A percentile compares a stretch with the other conserved stretches of the same genome.
These are phyloP conservation scores for Neopestalotiopsis sp. DNA, from an alignment of 2,329 filamentous ascomycete species.

Conservation along the genomic window DNA sequence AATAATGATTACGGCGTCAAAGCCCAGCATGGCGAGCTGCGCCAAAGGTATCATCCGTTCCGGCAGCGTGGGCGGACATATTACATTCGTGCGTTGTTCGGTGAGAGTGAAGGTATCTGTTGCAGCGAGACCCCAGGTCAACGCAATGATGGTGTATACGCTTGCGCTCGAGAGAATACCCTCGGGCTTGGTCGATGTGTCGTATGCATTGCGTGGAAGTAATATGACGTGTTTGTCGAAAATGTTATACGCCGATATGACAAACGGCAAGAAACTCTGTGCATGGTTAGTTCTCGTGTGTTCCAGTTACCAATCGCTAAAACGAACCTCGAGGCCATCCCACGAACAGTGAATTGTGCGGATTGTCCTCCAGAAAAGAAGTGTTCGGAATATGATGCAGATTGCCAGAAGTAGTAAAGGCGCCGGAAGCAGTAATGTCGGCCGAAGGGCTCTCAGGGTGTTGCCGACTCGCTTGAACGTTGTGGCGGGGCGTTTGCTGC, in stretches of 20 bases:
- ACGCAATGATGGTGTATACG: constrained; percentile 29
- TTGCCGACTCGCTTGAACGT: not conserved
- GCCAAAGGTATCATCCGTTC: constrained; percentile 36
- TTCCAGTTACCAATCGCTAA: not conserved
- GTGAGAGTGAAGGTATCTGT: constrained; percentile 31
- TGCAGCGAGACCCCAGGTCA: constrained; percentile 38
- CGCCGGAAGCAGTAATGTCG: constrained; percentile 21
- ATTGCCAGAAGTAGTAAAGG: constrained; percentile 27
- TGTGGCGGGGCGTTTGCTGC: constrained; percentile 14
- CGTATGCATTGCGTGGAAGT: constrained; percentile 29
- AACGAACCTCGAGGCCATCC: constrained; percentile 39
- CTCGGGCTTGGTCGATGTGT: constrained; percentile 20
- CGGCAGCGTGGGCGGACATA: constrained; percentile 34
- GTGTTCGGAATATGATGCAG: constrained; percentile 30
- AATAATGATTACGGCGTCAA: constrained; percentile 38
- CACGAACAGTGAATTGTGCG: constrained; percentile 40
- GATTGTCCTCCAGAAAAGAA: constrained; percentile 37
- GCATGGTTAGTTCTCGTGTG: not conserved
- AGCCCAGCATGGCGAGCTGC: constrained; percentile 30
- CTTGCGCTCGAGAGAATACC: constrained; percentile 10
- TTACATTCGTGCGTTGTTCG: constrained; percentile 32
- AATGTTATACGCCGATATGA: constrained; percentile 29
- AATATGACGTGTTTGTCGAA: constrained; percentile 25
- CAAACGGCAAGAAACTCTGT: constrained; percentile 38
- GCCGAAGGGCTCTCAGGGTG: constrained; percentile 22